Conservation (phyloP, 2,329 filamentous ascomycete genomes). For the Leptographium wingfieldii region DNA sequence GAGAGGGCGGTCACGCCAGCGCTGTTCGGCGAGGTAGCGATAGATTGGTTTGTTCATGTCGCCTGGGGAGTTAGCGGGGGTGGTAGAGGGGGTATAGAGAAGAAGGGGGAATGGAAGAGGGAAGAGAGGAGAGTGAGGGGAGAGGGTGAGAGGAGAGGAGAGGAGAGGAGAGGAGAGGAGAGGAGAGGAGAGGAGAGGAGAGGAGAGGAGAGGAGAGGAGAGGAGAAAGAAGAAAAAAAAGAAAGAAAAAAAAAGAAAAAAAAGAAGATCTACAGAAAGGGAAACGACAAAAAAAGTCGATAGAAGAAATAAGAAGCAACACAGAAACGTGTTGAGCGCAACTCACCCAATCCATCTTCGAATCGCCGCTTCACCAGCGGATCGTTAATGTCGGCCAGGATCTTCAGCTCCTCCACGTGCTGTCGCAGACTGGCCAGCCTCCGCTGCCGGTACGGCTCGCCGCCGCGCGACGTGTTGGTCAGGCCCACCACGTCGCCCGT, state of each 20-base stretch:
- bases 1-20: conserved; percentile 78
- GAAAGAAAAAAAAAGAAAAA: too few relatives aligned
- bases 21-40: conserved; percentile 70
- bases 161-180: too few relatives aligned
- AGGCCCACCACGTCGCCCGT: conserved; percentile 15
- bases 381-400: conserved; percentile 89
- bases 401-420: conserved; percentile 68
- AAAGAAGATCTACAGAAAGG: background rate
- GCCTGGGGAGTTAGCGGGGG: conserved; percentile 34
- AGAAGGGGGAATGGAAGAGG: background rate
- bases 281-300: background rate
- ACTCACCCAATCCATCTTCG: conserved; percentile 76
- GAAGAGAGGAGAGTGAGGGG: background rate
- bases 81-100: too few relatives aligned
- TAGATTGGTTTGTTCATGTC: conserved; percentile 97
- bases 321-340: background rate
- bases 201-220: too few relatives aligned
- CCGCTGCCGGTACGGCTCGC: conserved; percentile 51
- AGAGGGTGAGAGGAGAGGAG: background rate
- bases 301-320: background rate
- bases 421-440: conserved; percentile 57
- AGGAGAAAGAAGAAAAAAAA: too few relatives aligned
- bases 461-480: conserved; percentile 46
- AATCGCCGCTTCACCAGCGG: conserved; percentile 86
- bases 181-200: too few relatives aligned